Evolutionary conservation across 371 early-diverging fungal genomes (phyloP).

Genomic region (Apophysomyces sp.): DNA sequence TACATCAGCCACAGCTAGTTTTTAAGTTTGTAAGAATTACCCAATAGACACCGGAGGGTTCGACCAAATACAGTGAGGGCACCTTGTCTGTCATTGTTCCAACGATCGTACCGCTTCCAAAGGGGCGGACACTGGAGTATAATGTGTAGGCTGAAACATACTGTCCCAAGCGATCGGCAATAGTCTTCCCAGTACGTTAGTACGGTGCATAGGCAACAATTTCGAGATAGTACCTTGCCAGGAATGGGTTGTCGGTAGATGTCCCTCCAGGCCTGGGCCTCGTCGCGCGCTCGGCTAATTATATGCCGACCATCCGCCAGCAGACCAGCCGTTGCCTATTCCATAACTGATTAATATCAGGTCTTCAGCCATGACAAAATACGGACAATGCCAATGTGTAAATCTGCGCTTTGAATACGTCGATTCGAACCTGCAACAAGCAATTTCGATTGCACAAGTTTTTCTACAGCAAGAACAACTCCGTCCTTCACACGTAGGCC

Average conservation of each 20-base stretch:
- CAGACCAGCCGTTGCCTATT: conserved; percentile 89
- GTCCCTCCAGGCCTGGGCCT: conserved; percentile 88
- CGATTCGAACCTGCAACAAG: conserved; percentile 91
- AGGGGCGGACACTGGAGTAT: conserved; percentile 97
- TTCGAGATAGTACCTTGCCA: conserved; percentile 61
- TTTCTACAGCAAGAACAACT: conserved; percentile 95
- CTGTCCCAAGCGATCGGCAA: conserved; percentile 92
- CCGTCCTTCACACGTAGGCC: conserved; percentile 95
- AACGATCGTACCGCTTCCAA: conserved; percentile 86
- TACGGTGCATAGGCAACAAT: not conserved
- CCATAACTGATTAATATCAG: not conserved
- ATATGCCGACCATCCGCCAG: conserved; percentile 94
- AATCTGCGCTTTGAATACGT: conserved; percentile 90
- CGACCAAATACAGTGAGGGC: conserved; percentile 92
- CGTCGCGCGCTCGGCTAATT: conserved; percentile 89
- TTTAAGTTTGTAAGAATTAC: conserved; percentile 39
- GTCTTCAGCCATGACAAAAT: not conserved
- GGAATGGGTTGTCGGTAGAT: conserved; percentile 83
- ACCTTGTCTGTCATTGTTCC: conserved; percentile 71
- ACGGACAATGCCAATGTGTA: conserved; percentile 90
- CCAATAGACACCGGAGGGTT: conserved; percentile 96
- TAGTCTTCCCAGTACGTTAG: conserved; percentile 50
- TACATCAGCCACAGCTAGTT: not conserved
- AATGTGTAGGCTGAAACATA: conserved; percentile 95
- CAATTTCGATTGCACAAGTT: conserved; percentile 92